phyloP scores from a whole-genome alignment of 2,329 filamentous ascomycete species.

The Alternaria novae-zelandiae region DNA sequence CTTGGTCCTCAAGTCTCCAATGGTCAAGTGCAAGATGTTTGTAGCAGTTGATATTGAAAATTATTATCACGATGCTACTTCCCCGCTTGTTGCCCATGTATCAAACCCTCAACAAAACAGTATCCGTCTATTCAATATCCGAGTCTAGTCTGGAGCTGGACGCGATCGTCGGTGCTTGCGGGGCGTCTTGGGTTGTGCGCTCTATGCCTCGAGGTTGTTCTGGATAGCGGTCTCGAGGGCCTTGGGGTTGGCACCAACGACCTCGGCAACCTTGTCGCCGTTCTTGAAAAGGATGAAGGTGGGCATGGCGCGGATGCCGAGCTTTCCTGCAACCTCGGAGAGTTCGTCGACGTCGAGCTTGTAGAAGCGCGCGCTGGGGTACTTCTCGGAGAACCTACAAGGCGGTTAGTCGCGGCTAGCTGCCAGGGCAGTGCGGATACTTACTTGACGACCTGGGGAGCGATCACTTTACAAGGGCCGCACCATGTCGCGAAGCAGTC shows the following conservation, averaged over 20 bases:
- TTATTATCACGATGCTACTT: constrained; percentile 26
- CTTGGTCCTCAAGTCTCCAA: not conserved
- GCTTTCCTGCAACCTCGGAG: constrained; percentile 74
- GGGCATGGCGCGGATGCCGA: constrained; percentile 88
- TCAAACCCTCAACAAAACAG: not conserved
- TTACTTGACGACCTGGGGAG: constrained; percentile 74
- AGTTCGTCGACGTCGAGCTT: constrained; percentile 92
- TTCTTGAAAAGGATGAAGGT: constrained; percentile 87
- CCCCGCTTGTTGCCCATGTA: not conserved
- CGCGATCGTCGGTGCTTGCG: constrained; percentile 12
- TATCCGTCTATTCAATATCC: constrained; percentile 9
- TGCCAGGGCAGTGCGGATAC: constrained; percentile 29
- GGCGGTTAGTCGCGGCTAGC: constrained; percentile 1
- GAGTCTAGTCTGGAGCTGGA: constrained; percentile 14
- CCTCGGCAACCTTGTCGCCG: constrained; percentile 72
- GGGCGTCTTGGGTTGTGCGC: constrained; percentile 1
- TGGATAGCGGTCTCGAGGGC: constrained; percentile 65
- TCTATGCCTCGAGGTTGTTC: constrained; percentile 37
- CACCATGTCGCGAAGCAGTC: constrained; percentile 94
- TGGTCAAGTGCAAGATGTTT: not conserved
- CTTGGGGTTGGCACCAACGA: constrained; percentile 81
- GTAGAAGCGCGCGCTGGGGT: constrained; percentile 73
- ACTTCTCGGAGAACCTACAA: constrained; percentile 64
- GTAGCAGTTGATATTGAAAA: constrained; percentile 13
- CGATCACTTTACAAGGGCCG: constrained; percentile 91